phyloP scores from a whole-genome alignment of 192 early-diverging fungal genomes.

The Backusella westeae region DNA sequence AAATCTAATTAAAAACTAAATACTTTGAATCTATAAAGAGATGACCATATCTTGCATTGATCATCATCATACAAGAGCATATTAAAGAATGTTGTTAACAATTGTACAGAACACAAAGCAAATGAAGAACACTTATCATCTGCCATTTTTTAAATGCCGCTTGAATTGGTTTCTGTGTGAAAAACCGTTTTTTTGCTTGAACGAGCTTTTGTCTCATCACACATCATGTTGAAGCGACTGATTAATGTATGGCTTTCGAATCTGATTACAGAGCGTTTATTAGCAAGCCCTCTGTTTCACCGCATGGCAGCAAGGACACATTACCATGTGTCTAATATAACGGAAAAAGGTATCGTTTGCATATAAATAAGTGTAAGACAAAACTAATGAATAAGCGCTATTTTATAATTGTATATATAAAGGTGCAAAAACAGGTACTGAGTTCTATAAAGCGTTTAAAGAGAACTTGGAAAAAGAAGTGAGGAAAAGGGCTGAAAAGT shows the following conservation, averaged over 20 bases:
- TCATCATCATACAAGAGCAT: not conserved
- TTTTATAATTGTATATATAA: not conserved
- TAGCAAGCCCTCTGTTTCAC: slow-evolving; percentile 38
- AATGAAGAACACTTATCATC: not conserved
- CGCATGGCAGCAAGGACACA: slow-evolving; percentile 36
- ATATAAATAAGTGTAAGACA: not conserved
- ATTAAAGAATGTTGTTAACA: not conserved
- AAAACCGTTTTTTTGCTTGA: not conserved
- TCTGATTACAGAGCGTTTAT: slow-evolving; percentile 37
- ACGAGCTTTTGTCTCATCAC: not conserved
- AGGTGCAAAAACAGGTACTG: slow-evolving; percentile 22
- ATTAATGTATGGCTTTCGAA: slow-evolving; percentile 37
- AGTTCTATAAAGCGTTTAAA: slow-evolving; percentile 40
- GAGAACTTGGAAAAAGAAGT: slow-evolving; percentile 41
- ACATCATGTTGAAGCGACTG: slow-evolving; percentile 33
- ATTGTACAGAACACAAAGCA: not conserved
- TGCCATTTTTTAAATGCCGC: not conserved
- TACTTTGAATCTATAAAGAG: not conserved
- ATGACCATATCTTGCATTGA: not conserved
- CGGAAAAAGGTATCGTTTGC: slow-evolving; percentile 24
- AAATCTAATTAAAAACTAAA: no score
- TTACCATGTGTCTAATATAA: slow-evolving; percentile 33
- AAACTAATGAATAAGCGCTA: not conserved
- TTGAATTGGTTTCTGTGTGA: not conserved
- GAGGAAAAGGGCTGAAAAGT: slow-evolving; percentile 19